Percentiles rank a stretch among this genome's conserved stretches.
phyloP scores from a whole-genome alignment of 768 basidiomycete genomes.

The Dacryopinax primogenitus region DNA sequence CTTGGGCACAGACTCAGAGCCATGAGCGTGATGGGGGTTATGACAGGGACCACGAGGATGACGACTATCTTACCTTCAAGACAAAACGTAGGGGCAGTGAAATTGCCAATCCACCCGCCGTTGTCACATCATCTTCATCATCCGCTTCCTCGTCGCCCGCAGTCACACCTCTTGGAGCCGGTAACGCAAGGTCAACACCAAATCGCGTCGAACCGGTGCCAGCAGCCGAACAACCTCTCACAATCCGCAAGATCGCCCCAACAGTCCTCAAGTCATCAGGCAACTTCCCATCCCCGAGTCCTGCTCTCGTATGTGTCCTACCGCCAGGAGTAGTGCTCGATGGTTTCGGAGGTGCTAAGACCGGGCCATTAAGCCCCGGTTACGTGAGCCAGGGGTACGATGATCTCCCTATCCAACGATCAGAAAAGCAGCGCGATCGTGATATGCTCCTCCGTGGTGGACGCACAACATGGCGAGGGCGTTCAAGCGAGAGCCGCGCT shows the following conservation, averaged over 20 bases:
- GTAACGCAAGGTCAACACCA: conserved; percentile 17
- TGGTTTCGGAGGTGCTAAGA: conserved; percentile 10
- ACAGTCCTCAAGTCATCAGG: conserved; percentile 71
- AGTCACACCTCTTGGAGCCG: conserved; percentile 22
- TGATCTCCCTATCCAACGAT: neutral
- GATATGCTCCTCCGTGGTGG: neutral
- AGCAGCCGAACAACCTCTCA: conserved; percentile 35
- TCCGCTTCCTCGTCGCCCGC: conserved; percentile 22
- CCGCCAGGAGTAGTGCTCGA: conserved; percentile 19
- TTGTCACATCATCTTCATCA: conserved; percentile 35
- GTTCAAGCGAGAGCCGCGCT: neutral
- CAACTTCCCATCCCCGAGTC: conserved; percentile 13
- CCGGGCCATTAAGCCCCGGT: neutral
- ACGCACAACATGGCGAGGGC: neutral
- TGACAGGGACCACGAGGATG: conserved; percentile 20
- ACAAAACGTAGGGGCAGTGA: conserved; percentile 19
- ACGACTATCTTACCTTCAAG: conserved; percentile 23
- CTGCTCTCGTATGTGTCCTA: conserved; percentile 19
- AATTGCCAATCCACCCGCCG: conserved; percentile 41
- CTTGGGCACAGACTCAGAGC: conserved; percentile 40
- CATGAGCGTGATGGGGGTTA: conserved; percentile 14
- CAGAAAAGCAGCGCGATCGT: neutral
- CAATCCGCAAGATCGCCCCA: conserved; percentile 61
- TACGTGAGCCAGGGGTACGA: conserved; percentile 5
- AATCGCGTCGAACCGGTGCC: conserved; percentile 7